These are phyloP conservation scores for Rauvolfia tetraphylla DNA, from an alignment of 257 asterid species.

Conservation along the genomic window DNA sequence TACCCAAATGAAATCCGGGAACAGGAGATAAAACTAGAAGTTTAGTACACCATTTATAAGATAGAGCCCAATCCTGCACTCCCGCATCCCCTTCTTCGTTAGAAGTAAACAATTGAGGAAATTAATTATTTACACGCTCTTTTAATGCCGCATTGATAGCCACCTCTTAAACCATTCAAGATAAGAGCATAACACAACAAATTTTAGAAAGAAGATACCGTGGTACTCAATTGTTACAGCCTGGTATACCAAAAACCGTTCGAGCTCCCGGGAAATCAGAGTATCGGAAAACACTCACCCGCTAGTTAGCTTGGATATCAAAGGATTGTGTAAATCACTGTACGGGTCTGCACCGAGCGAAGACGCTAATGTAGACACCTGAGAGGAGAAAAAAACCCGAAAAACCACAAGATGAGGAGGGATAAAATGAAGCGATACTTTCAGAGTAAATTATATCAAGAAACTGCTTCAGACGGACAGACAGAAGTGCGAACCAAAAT, in stretches of 20 bases:
- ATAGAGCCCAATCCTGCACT: not conserved
- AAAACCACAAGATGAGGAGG: not conserved
- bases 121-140: too few species aligned
- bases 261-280: not conserved
- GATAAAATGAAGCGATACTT: not conserved
- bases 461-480: not conserved
- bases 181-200: not conserved
- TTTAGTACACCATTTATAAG: not conserved
- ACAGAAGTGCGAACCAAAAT: not conserved
- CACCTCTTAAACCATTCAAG: not conserved
- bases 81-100: not conserved
- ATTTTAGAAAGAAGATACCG: not conserved
- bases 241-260: too few species aligned
- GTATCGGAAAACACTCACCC: not conserved
- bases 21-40: not conserved
- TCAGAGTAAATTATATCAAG: not conserved
- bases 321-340: not conserved
- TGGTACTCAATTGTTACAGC: too few species aligned
- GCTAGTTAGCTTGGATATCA: slow-evolving; percentile 4
- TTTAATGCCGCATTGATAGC: not conserved
- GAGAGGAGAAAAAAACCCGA: not conserved
- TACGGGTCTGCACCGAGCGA: not conserved
- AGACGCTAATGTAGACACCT: slow-evolving; percentile 1
- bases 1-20: not conserved
- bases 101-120: not conserved